Conservation (phyloP, 371 early-diverging fungal genomes). For the Syncephalastrum contaminatum region DNA sequence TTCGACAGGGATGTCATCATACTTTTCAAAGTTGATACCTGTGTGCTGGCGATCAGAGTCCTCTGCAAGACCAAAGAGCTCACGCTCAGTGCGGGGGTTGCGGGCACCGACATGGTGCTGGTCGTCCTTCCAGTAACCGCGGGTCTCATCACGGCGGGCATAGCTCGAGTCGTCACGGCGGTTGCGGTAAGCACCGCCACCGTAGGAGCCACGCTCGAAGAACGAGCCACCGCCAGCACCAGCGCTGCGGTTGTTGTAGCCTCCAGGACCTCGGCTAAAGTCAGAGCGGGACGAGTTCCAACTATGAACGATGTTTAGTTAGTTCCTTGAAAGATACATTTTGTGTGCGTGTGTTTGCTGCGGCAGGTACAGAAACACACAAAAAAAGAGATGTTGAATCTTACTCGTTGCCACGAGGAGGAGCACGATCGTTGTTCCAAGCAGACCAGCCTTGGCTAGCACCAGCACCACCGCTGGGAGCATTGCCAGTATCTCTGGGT, state of each 20-base stretch:
- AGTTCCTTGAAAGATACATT: no score
- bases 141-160: slow-evolving; percentile 51
- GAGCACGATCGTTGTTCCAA: slow-evolving; percentile 16
- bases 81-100: slow-evolving; percentile 76
- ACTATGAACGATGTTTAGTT: slow-evolving; percentile 15
- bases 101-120: slow-evolving; percentile 70
- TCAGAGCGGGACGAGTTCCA: slow-evolving; percentile 57
- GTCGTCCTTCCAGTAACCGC: slow-evolving; percentile 72
- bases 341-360: no score
- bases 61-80: slow-evolving; percentile 73
- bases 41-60: slow-evolving; percentile 70
- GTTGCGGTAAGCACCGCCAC: slow-evolving; percentile 31
- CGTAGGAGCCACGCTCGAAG: slow-evolving; percentile 36
- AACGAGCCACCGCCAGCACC: slow-evolving; percentile 16
- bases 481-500: slow-evolving; percentile 3
- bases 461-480: slow-evolving; percentile 16
- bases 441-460: slow-evolving; percentile 22
- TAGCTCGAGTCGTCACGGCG: slow-evolving; percentile 46
- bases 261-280: slow-evolving; percentile 35
- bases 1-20: slow-evolving; percentile 96
- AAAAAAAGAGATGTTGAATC: slow-evolving; percentile 7
- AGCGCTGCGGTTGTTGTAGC: slow-evolving; percentile 32
- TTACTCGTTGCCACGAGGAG: slow-evolving; percentile 18
- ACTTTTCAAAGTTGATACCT: slow-evolving; percentile 96
- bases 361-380: slow-evolving; percentile 1